Conservation (phyloP, 768 basidiomycete species). For the Trichaptum fuscoviolaceum region DNA sequence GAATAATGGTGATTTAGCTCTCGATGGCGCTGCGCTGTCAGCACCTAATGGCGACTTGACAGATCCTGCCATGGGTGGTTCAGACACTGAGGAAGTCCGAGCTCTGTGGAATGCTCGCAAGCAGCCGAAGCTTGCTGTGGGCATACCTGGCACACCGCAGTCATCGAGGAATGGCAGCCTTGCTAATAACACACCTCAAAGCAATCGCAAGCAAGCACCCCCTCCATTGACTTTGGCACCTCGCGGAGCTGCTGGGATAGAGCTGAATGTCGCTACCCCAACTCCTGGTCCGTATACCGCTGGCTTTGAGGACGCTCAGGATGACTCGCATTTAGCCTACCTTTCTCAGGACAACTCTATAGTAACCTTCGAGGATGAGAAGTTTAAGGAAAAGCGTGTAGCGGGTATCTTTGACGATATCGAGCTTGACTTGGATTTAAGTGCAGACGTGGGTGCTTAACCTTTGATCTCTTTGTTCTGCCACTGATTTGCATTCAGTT, state of each 20-base stretch:
- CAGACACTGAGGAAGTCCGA: slow-evolving; percentile 9
- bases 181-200: neutral
- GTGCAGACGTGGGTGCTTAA: slow-evolving; percentile 12
- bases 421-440: slow-evolving; percentile 37
- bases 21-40: slow-evolving; percentile 38
- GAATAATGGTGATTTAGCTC: slow-evolving; percentile 47
- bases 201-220: neutral
- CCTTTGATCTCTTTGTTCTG: neutral
- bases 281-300: neutral
- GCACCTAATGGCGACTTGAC: slow-evolving; percentile 17
- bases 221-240: neutral
- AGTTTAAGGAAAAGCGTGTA: slow-evolving; percentile 40
- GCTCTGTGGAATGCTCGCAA: slow-evolving; percentile 19
- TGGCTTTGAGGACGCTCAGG: neutral
- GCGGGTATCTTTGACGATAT: slow-evolving; percentile 42
- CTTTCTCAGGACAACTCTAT: neutral
- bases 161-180: slow-evolving; percentile 24
- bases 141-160: slow-evolving; percentile 31
- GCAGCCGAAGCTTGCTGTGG: slow-evolving; percentile 27
- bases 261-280: neutral
- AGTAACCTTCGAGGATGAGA: slow-evolving; percentile 18
- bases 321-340: neutral
- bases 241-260: neutral
- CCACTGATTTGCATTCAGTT: neutral
- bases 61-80: slow-evolving; percentile 28